Conservation (phyloP, 1,284 basidiomycete species). For the Pseudozyma pruni region DNA sequence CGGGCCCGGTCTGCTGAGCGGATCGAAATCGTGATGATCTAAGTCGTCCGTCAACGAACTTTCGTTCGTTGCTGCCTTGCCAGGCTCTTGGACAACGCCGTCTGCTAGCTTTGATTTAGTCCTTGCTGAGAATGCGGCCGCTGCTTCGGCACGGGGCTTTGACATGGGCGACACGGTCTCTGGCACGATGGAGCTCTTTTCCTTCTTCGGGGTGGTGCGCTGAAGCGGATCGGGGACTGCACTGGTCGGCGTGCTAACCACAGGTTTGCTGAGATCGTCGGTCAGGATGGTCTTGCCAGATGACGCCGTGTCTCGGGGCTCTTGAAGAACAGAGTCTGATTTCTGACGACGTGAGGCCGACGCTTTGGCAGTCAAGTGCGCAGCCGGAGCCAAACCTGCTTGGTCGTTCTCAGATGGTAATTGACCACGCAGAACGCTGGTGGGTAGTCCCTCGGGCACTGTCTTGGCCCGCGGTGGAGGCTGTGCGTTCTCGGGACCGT, state of each 20-base stretch:
- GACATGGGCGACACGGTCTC: slow-evolving; percentile 17
- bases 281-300: slow-evolving; percentile 11
- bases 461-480: slow-evolving; percentile 36
- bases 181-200: neutral
- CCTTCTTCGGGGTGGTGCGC: slow-evolving; percentile 12
- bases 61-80: neutral
- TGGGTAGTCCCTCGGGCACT: slow-evolving; percentile 29
- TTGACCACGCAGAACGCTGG: slow-evolving; percentile 4
- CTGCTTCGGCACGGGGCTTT: slow-evolving; percentile 1
- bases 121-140: slow-evolving; percentile 1
- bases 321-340: slow-evolving; percentile 21
- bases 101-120: slow-evolving; percentile 23
- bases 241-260: slow-evolving; percentile 25
- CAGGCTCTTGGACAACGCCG: neutral
- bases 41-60: neutral
- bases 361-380: neutral
- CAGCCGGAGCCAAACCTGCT: slow-evolving; percentile 9
- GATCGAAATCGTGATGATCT: slow-evolving; percentile 2
- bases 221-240: slow-evolving; percentile 30
- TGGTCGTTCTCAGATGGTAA: slow-evolving; percentile 17
- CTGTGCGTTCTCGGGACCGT: slow-evolving; percentile 12
- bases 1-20: slow-evolving; percentile 37
- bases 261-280: slow-evolving; percentile 19
- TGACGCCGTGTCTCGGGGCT: neutral
- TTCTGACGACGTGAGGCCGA: slow-evolving; percentile 6